phyloP scores from a whole-genome alignment of 169 alveolate species.

The Plasmodium ovale region DNA sequence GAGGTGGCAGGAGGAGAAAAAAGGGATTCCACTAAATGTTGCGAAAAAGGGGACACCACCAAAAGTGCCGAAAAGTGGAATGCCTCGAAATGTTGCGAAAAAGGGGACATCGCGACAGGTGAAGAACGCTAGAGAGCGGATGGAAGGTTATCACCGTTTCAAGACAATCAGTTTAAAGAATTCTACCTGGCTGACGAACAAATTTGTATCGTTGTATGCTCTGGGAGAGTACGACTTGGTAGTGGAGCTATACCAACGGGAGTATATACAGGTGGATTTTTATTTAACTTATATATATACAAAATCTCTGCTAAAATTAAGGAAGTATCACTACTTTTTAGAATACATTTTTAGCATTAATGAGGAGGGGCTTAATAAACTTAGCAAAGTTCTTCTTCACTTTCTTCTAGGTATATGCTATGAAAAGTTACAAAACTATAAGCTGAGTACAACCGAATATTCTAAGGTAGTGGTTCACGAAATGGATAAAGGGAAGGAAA shows the following conservation, averaged over 20 bases:
- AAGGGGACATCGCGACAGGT: no score
- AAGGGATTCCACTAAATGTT: neutral
- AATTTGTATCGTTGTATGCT: conserved; percentile 27
- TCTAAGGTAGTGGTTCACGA: conserved; percentile 22
- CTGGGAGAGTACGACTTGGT: conserved; percentile 4
- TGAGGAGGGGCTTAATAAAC: neutral
- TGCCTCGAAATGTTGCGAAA: no score
- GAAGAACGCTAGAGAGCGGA: no score
- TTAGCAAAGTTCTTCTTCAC: neutral
- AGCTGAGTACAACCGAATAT: conserved; percentile 40
- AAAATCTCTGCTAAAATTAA: conserved; percentile 35
- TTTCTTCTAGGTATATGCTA: conserved; percentile 19
- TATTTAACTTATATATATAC: conserved; percentile 22
- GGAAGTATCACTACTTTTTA: conserved; percentile 22
- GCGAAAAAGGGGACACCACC: neutral
- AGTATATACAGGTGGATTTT: conserved; percentile 21
- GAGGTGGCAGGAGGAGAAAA: conserved; percentile 1
- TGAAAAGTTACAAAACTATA: conserved; percentile 21
- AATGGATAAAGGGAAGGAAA: neutral
- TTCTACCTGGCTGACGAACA: neutral
- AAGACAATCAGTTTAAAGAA: neutral
- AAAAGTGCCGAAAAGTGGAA: neutral
- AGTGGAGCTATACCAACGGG: conserved; percentile 6
- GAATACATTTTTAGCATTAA: conserved; percentile 13
- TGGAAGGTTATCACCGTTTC: no score